These are phyloP conservation scores for Capniomyces stellatus DNA, from an alignment of 371 early-diverging fungal species.

Conservation along the genomic window DNA sequence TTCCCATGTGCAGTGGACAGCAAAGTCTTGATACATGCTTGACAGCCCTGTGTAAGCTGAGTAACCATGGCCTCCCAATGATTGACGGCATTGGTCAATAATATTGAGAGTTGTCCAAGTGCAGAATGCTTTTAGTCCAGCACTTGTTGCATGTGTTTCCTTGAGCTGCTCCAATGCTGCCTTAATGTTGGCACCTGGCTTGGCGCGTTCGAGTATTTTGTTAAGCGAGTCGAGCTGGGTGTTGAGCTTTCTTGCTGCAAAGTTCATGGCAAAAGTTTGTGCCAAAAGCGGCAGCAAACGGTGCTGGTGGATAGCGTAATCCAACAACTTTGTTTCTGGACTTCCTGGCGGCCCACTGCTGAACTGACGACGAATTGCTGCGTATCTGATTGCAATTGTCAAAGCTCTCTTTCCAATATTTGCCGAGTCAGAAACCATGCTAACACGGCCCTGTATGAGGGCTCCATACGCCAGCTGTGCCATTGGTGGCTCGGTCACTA, in stretches of 20 bases:
- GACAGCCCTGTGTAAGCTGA: constrained; percentile 79
- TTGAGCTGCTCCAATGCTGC: constrained; percentile 53
- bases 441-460: constrained; percentile 70
- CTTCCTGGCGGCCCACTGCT: constrained; percentile 30
- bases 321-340: constrained; percentile 67
- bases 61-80: constrained; percentile 86
- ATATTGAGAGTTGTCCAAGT: constrained; percentile 76
- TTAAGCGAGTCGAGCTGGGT: constrained; percentile 60
- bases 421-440: constrained; percentile 77
- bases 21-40: constrained; percentile 70
- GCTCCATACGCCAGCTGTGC: constrained; percentile 73
- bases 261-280: constrained; percentile 77
- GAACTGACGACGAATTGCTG: constrained; percentile 82
- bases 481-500: constrained; percentile 46
- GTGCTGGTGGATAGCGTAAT: constrained; percentile 84
- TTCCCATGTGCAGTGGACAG: constrained; percentile 89
- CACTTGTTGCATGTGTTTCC: constrained; percentile 81
- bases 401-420: constrained; percentile 79
- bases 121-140: constrained; percentile 89
- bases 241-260: constrained; percentile 67
- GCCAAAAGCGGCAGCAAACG: constrained; percentile 79
- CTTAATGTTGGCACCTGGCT: constrained; percentile 46
- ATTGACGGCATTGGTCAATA: constrained; percentile 79
- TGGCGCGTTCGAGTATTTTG: constrained; percentile 42
- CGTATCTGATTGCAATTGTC: constrained; percentile 78